These are phyloP conservation scores for Acephala macrosclerotiorum DNA, from an alignment of 2,329 filamentous ascomycete species.

Conservation along the genomic window DNA sequence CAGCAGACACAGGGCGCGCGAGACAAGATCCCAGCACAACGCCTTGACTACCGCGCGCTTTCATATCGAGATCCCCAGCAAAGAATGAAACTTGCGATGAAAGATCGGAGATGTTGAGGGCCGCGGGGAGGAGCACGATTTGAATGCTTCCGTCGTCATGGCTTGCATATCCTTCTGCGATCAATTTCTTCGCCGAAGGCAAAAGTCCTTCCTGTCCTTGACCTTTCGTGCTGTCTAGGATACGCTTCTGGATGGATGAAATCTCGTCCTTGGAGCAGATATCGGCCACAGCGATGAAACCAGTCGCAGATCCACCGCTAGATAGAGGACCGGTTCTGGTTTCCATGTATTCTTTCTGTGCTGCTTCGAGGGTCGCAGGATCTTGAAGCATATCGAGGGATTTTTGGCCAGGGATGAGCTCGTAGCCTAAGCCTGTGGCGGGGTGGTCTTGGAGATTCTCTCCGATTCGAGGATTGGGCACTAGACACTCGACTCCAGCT, in stretches of 20 bases:
- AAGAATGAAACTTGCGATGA: not conserved
- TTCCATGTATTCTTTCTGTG: conserved; percentile 2
- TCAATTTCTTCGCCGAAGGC: conserved; percentile 9
- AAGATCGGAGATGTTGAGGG: not conserved
- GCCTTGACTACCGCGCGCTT: conserved; percentile 9
- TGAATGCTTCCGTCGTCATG: conserved; percentile 11
- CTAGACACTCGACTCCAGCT: conserved; percentile 26
- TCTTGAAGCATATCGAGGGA: conserved; percentile 17
- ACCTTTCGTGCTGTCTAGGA: not conserved
- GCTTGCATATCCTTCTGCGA: conserved; percentile 5
- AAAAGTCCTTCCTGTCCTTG: not conserved
- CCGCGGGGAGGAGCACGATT: conserved; percentile 7
- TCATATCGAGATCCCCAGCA: conserved; percentile 1
- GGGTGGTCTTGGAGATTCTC: conserved; percentile 34
- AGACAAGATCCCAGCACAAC: not conserved
- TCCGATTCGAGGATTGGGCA: conserved; percentile 30
- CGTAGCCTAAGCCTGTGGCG: conserved; percentile 12
- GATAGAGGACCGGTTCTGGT: conserved; percentile 10
- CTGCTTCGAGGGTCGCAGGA: not conserved
- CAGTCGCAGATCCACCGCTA: conserved; percentile 7
- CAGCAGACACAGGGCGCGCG: conserved; percentile 49
- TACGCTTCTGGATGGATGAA: not conserved
- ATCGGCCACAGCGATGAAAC: conserved; percentile 6
- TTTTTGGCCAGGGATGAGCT: conserved; percentile 8
- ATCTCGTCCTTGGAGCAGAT: conserved; percentile 9